Conservation (phyloP, 164 flowering plant genomes). For the Kalanchoe fedtschenkoi region DNA sequence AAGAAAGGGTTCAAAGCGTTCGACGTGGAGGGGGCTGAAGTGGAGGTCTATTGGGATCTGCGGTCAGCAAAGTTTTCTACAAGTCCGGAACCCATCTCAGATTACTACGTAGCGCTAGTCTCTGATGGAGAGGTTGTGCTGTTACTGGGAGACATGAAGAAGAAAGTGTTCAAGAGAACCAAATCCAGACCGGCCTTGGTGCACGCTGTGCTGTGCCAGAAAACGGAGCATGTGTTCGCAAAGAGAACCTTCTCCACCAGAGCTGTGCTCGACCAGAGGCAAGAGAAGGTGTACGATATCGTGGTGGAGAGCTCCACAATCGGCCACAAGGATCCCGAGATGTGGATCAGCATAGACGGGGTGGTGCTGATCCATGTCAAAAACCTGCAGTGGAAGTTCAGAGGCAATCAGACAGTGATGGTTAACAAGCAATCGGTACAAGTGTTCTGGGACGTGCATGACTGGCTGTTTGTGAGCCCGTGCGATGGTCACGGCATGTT, state of each 20-base stretch:
- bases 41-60: conserved; percentile 76
- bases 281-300: conserved; percentile 46
- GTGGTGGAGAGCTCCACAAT: conserved; percentile 58
- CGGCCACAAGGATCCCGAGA: conserved; percentile 49
- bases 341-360: conserved; percentile 56
- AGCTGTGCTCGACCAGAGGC: conserved; percentile 54
- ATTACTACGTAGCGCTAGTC: conserved; percentile 71
- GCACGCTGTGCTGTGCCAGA: conserved; percentile 44
- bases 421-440: conserved; percentile 37
- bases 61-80: conserved; percentile 60
- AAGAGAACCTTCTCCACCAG: conserved; percentile 68
- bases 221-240: conserved; percentile 64
- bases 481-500: conserved; percentile 43
- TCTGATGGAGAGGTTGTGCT: conserved; percentile 72
- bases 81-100: conserved; percentile 56
- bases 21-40: conserved; percentile 43
- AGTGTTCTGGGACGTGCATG: conserved; percentile 67
- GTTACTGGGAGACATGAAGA: conserved; percentile 66
- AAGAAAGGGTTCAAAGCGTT: conserved; percentile 71
- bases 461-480: conserved; percentile 41
- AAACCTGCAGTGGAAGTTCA: conserved; percentile 62
- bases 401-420: conserved; percentile 46
- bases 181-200: conserved; percentile 59
- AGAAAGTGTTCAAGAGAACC: conserved; percentile 71
- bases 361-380: conserved; percentile 37